Evolutionary conservation across 768 basidiomycete genomes (phyloP).

Genomic region (Leccinum imitatum): DNA sequence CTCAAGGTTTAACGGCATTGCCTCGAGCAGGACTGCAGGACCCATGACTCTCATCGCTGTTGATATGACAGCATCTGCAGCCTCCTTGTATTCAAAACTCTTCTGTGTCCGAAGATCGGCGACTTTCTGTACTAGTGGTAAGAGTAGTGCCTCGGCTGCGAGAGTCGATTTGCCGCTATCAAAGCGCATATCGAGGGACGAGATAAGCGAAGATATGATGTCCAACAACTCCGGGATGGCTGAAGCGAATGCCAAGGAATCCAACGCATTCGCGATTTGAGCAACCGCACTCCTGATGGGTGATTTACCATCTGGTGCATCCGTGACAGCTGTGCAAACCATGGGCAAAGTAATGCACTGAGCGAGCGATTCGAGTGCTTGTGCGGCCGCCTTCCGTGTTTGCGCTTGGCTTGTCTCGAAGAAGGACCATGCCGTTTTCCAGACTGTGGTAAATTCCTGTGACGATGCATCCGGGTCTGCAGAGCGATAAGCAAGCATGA

Average conservation of each 20-base stretch:
- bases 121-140: conserved; percentile 67
- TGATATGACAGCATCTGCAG: conserved; percentile 74
- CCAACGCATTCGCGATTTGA: conserved; percentile 66
- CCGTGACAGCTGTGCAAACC: conserved; percentile 51
- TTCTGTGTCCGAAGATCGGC: conserved; percentile 75
- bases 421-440: conserved; percentile 65
- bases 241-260: conserved; percentile 69
- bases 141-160: conserved; percentile 68
- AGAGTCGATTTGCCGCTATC: conserved; percentile 42
- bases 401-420: conserved; percentile 65
- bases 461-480: too few relatives aligned
- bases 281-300: conserved; percentile 61
- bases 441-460: too few relatives aligned
- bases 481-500: too few relatives aligned
- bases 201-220: conserved; percentile 68
- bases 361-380: conserved; percentile 60
- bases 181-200: conserved; percentile 53
- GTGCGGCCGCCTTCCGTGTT: conserved; percentile 62
- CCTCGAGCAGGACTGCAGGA: conserved; percentile 70
- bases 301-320: conserved; percentile 46
- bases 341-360: conserved; percentile 70
- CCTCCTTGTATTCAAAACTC: conserved; percentile 88
- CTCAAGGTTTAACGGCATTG: conserved; percentile 85
- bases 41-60: conserved; percentile 85
- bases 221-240: conserved; percentile 80